Evolutionary conservation across 306 rosid species (phyloP).

Genomic region (Ziziphus jujuba): DNA sequence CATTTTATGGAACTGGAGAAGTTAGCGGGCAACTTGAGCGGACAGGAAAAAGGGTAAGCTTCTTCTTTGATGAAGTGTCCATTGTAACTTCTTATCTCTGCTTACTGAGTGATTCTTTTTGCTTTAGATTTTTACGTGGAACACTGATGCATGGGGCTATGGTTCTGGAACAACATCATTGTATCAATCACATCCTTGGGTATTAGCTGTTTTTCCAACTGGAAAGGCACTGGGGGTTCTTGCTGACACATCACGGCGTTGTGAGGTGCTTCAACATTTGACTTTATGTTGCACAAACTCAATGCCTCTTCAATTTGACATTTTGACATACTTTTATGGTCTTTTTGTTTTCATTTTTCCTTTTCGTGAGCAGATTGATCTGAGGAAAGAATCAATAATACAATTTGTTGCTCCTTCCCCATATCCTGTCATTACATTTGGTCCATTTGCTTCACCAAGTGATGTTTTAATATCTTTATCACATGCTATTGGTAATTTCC

Average conservation of each 20-base stretch:
- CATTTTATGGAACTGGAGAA: constrained; percentile 91
- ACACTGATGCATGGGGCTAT: constrained; percentile 81
- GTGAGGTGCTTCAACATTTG: constrained; percentile 69
- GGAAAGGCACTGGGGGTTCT: constrained; percentile 88
- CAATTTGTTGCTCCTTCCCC: constrained; percentile 66
- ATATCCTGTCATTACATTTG: constrained; percentile 81
- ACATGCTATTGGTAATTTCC: constrained; percentile 74
- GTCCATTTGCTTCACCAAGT: constrained; percentile 82
- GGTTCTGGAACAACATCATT: constrained; percentile 81
- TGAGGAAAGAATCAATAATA: constrained; percentile 68
- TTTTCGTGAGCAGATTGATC: constrained; percentile 69
- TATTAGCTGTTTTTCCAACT: constrained; percentile 82
- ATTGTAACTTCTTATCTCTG: constrained; percentile 8
- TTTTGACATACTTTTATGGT: constrained; percentile 18
- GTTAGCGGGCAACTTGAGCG: constrained; percentile 90
- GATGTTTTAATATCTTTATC: constrained; percentile 72
- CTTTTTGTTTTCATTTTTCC: constrained; percentile 11
- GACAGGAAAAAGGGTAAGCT: constrained; percentile 77
- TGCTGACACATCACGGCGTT: constrained; percentile 85
- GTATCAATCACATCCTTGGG: constrained; percentile 99
- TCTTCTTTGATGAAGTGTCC: constrained; percentile 2
- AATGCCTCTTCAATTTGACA: constrained; percentile 5
- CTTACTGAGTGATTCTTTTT: constrained; percentile 14
- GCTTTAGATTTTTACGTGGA: constrained; percentile 79
- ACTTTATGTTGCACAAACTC: constrained; percentile 22